These are phyloP conservation scores for Cryptococcus jaspeensis DNA, from an alignment of 1,284 basidiomycete genomes.

Conservation along the genomic window DNA sequence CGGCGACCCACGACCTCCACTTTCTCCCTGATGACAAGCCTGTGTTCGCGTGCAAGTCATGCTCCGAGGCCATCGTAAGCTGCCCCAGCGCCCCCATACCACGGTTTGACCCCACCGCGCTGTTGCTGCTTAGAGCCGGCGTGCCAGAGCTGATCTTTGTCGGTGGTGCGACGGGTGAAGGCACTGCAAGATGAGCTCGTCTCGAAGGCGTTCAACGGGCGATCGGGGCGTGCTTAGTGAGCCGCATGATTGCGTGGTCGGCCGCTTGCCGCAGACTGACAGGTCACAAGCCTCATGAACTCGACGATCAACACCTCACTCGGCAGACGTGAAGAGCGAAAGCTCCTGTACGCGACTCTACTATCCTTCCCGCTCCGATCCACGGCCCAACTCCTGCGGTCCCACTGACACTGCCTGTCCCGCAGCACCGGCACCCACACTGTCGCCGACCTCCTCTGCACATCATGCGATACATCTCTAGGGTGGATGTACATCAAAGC, in stretches of 20 bases:
- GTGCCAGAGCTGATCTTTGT: neutral
- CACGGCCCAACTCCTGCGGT: neutral
- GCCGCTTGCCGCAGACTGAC: neutral
- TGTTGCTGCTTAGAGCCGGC: neutral
- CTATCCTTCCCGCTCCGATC: neutral
- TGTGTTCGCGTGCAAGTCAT: constrained; percentile 45
- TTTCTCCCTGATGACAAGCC: constrained; percentile 38
- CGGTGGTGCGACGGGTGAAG: constrained; percentile 13
- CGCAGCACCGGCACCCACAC: constrained; percentile 49
- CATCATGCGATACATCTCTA: constrained; percentile 37
- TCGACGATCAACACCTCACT: constrained; percentile 50
- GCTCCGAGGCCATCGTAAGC: constrained; percentile 41
- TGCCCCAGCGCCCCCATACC: too few species aligned
- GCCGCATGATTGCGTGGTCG: constrained; percentile 7
- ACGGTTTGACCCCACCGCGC: too few species aligned
- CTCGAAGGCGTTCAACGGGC: constrained; percentile 48
- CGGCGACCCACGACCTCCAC: constrained; percentile 32
- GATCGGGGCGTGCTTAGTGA: constrained; percentile 49
- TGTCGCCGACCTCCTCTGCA: constrained; percentile 48
- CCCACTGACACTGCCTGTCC: neutral
- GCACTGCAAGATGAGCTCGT: constrained; percentile 51
- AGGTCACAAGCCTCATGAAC: constrained; percentile 43
- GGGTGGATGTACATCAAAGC: constrained; percentile 52
- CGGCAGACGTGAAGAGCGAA: constrained; percentile 45
- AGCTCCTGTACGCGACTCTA: constrained; percentile 37